Conservation (phyloP, 164 flowering plant species). For the Tetracentron sinense region DNA sequence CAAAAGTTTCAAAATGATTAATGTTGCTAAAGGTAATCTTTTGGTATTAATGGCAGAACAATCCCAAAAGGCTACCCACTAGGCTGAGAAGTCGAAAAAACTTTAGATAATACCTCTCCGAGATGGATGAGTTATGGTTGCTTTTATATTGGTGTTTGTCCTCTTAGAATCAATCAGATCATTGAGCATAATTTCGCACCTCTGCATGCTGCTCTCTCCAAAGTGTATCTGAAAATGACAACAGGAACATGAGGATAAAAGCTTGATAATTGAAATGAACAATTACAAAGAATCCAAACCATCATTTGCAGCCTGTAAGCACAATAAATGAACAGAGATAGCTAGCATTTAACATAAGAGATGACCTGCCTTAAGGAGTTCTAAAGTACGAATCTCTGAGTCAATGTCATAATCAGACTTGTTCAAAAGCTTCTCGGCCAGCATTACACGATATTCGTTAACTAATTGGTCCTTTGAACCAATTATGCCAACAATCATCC, state of each 20-base stretch:
- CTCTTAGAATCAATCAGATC: constrained; percentile 96
- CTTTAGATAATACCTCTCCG: constrained; percentile 39
- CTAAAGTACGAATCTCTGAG: constrained; percentile 87
- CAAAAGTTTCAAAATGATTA: no score
- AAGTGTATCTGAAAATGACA: constrained; percentile 69
- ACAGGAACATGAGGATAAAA: constrained; percentile 15
- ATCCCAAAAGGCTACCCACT: background rate
- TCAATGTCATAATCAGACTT: constrained; percentile 93
- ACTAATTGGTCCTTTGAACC: constrained; percentile 98
- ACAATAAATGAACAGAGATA: constrained; percentile 1
- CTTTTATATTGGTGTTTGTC: constrained; percentile 82
- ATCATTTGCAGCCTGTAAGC: background rate
- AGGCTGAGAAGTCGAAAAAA: background rate
- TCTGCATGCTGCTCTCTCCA: constrained; percentile 98
- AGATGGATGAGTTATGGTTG: constrained; percentile 47
- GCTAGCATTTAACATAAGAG: background rate
- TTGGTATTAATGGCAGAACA: background rate
- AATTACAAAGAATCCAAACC: background rate
- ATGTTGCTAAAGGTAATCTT: no score
- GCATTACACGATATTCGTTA: constrained; percentile 93
- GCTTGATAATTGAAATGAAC: background rate
- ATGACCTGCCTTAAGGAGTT: constrained; percentile 76
- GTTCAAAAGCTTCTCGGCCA: constrained; percentile 94
- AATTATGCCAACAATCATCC: constrained; percentile 90
- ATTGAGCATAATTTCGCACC: constrained; percentile 97